Evolutionary conservation across 352 stramenopile species (phyloP).

Genomic region (Phytophthora melonis): DNA sequence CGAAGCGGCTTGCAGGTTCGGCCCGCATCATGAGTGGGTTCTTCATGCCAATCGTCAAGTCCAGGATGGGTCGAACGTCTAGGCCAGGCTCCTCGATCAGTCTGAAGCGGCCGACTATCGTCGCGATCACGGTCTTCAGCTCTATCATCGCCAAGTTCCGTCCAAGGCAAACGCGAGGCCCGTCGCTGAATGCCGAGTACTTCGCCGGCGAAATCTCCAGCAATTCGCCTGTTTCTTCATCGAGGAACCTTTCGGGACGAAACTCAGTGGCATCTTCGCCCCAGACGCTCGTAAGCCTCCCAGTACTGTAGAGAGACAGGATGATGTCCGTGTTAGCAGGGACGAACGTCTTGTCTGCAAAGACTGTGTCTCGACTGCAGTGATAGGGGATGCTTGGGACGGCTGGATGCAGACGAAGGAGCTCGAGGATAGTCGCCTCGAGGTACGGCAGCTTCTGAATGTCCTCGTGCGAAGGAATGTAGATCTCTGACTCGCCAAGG

Average conservation of each 20-base stretch:
- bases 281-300: background rate
- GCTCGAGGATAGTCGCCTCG: slow-evolving; percentile 57
- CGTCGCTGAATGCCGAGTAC: slow-evolving; percentile 10
- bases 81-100: background rate
- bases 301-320: slow-evolving; percentile 4
- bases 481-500: slow-evolving; percentile 20
- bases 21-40: background rate
- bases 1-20: background rate
- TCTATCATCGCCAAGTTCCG: background rate
- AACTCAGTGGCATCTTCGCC: background rate
- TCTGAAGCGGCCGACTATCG: background rate
- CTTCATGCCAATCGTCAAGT: background rate
- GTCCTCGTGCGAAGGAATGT: slow-evolving; percentile 42
- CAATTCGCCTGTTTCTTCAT: slow-evolving; percentile 2
- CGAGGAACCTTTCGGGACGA: background rate
- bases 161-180: background rate
- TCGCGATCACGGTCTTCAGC: background rate
- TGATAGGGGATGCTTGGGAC: slow-evolving; percentile 24
- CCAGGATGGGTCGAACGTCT: background rate
- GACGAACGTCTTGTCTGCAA: slow-evolving; percentile 65
- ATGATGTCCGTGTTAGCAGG: slow-evolving; percentile 36
- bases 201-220: background rate
- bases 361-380: slow-evolving; percentile 30
- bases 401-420: slow-evolving; percentile 54
- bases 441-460: slow-evolving; percentile 52